A percentile compares a stretch with the other conserved stretches of the same genome.
Evolutionary conservation across 805 yeast genomes (phyloP).

Genomic region (Candida alai): DNA sequence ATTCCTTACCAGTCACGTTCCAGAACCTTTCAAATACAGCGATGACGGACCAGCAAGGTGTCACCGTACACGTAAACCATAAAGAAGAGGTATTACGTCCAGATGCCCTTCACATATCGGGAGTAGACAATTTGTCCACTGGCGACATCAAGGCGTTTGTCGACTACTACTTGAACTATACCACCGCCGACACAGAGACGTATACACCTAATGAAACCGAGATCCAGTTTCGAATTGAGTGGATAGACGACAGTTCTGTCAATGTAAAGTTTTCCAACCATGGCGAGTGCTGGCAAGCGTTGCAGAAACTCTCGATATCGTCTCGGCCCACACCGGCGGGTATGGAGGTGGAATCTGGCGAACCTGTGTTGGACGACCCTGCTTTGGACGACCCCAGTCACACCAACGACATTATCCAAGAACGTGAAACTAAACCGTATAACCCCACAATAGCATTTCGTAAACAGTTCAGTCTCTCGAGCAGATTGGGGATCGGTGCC

Average conservation of each 20-base stretch:
- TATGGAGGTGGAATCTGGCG: constrained; percentile 7
- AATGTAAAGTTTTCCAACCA: constrained; percentile 50
- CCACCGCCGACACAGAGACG: constrained; percentile 11
- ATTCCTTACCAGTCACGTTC: too few species aligned
- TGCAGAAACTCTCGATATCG: constrained; percentile 29
- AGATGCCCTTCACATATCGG: constrained; percentile 48
- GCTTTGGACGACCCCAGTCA: constrained; percentile 14
- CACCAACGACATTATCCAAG: constrained; percentile 26
- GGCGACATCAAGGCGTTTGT: constrained; percentile 54
- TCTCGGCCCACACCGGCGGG: constrained; percentile 11
- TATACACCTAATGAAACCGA: constrained; percentile 26
- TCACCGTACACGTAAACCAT: too few species aligned
- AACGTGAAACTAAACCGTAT: constrained; percentile 40
- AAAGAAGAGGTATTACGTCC: constrained; percentile 35
- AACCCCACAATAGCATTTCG: constrained; percentile 32
- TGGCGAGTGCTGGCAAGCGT: constrained; percentile 36
- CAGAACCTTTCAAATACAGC: too few species aligned
- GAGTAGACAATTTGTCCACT: constrained; percentile 64
- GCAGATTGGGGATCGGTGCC: constrained; percentile 23
- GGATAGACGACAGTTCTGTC: constrained; percentile 64
- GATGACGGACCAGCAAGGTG: too few species aligned
- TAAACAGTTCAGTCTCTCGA: constrained; percentile 26
- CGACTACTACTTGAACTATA: constrained; percentile 42
- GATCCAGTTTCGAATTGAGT: constrained; percentile 47
- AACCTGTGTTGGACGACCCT: constrained; percentile 8